Base-by-base conservation (phyloP, 2,329 filamentous ascomycete species). In the Fusarium sp. region DNA sequence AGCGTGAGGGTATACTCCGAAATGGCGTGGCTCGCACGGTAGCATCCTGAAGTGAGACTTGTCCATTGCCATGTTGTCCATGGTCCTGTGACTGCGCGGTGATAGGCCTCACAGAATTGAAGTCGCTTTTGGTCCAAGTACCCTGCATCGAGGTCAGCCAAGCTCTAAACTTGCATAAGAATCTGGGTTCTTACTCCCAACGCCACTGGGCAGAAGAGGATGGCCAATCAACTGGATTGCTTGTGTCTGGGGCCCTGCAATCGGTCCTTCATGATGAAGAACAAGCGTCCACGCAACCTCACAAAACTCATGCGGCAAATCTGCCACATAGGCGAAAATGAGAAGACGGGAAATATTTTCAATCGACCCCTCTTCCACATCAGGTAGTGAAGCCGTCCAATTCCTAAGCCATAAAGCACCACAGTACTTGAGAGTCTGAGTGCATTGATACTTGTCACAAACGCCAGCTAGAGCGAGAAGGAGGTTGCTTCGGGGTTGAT, bases 371-470 rank as follows among this genome's bases (percentile, higher is more conserved):
- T 54, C 27, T 54, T 14, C 27, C 50, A 5, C 18, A 5, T 29
- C 50, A 29, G 27, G 18, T 3, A 34, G 27, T 14, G 50, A n/a
- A 20, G 18, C 13, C 18, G 50, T 54, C 50, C 50, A 54, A 20
- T 54, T 54, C 27, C 50, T 31, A 3, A 54, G 18, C 50, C 50
- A 54, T 9, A 54, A n/a, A n/a, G 27, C 27, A 7, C 27, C 50
- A 20, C 50, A 54, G 50, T 54, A 31, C 18, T 54, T 54, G 50
- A 54, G 50, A 54, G 50, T n/a, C n/a, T 54, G 50, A 9, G 50
- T 54, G n/a, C 50, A 54, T 13, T 54, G 50, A 13, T 54, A 54
- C 50, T 54, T 54, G 50, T 54, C 50, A n/a, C 50, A 54, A n/a
- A 54, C 50, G 27, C 27, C 27, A 31, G 50, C 50, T 13, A 54